Base-by-base conservation (phyloP, 2,329 filamentous ascomycete species). In the Claviceps maximensis region DNA sequence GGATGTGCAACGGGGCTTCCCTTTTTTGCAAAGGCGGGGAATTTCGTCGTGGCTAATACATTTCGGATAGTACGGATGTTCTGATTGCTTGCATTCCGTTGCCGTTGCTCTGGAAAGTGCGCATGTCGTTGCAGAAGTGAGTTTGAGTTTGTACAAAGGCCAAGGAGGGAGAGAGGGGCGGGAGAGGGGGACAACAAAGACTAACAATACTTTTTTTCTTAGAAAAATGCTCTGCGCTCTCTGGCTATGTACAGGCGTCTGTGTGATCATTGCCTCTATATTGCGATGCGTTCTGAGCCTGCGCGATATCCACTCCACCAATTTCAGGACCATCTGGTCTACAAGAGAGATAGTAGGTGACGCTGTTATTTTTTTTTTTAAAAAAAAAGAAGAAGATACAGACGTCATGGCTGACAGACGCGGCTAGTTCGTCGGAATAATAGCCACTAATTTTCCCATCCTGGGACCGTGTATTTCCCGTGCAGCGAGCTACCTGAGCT, bases 381-480 rank as follows among this genome's bases (percentile, higher is more conserved):
- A 33, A 7, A 47, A n/a, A 31, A 21, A 19, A 15, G 19, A 15
- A 9, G 7, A 21, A 33, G 33, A 38, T 17, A 17, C 15, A 33
- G 44, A 46, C 8, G 12, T 33, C 12, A 9, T 8, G 8, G 27
- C 27, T 47, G 4, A 33, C 29, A 47, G 1, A 2, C 13, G 2
- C 29, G 13, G n/a, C n/a, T 49, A 70, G 66, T 72, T 74, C 44
- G 65, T 73, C 33, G 70, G 63, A n/a, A 69, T 72, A 49, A 65
- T 74, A 38, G 69, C 68, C 47, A 67, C 71, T 49, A 72, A 71
- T 53, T 62, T 66, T n/a, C 67, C 70, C 2, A 63, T 63, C 21
- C 23, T 50, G 13, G 49, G 49, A 23, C 49, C 49, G 12, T 17
- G 17, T n/a, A 7, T 31, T 10, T 7, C 31, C 21, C 52, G 47